phyloP scores from a whole-genome alignment of 106 monocot genomes.

The Chionographis japonica region DNA sequence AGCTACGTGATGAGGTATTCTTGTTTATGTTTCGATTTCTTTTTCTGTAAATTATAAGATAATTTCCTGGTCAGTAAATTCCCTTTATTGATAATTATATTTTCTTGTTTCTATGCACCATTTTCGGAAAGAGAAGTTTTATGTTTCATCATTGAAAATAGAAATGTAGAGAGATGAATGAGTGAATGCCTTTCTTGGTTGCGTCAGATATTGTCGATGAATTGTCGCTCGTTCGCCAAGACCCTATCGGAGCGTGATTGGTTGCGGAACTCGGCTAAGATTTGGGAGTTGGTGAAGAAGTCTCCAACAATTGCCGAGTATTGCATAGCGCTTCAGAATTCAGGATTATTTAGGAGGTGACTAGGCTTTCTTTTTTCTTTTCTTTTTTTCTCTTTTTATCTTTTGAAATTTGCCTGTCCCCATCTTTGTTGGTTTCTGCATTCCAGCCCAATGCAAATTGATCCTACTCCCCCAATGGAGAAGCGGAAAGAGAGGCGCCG shows the following conservation, averaged over 20 bases:
- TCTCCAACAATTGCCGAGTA: conserved; percentile 62
- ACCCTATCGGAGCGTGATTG: conserved; percentile 67
- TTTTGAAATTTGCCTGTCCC: too few relatives aligned
- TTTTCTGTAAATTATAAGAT: not conserved
- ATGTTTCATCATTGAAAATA: too few relatives aligned
- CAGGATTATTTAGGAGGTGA: conserved; percentile 62
- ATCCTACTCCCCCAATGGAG: too few relatives aligned
- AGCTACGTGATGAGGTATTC: conserved; percentile 58
- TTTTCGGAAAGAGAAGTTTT: too few relatives aligned
- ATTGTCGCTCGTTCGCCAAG: conserved; percentile 38
- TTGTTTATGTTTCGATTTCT: conserved; percentile 2
- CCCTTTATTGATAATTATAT: not conserved
- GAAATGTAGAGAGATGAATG: too few relatives aligned
- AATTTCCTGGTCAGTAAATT: not conserved
- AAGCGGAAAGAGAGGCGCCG: too few relatives aligned
- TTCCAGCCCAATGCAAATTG: too few relatives aligned
- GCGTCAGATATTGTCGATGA: conserved; percentile 59
- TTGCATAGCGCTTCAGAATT: conserved; percentile 46
- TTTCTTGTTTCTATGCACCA: too few relatives aligned
- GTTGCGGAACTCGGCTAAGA: conserved; percentile 57
- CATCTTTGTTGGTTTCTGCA: too few relatives aligned
- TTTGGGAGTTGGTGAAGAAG: conserved; percentile 74
- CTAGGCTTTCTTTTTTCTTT: not conserved
- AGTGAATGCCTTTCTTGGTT: not conserved
- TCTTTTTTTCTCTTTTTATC: too few relatives aligned